phyloP scores from a whole-genome alignment of 805 yeast genomes.

The Metschnikowia aberdeeniae region DNA sequence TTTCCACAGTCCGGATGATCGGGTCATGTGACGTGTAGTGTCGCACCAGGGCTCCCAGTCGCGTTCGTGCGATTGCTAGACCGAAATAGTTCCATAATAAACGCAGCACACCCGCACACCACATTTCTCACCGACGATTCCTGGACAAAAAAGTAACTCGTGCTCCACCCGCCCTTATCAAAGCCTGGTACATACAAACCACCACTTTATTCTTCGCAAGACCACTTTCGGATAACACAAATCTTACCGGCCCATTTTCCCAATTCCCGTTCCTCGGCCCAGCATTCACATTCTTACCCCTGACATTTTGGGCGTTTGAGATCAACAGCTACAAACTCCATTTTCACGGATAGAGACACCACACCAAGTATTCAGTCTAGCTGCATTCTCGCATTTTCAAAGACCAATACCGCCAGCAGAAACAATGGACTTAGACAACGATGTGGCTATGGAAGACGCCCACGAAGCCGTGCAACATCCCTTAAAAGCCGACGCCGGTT shows the following conservation, averaged over 20 bases:
- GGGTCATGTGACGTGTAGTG: too few relatives aligned
- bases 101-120: constrained; percentile 8
- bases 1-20: neutral
- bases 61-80: neutral
- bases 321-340: neutral
- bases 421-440: constrained; percentile 73
- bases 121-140: constrained; percentile 8
- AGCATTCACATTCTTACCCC: constrained; percentile 3
- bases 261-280: neutral
- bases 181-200: constrained; percentile 1
- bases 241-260: neutral
- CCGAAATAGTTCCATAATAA: constrained; percentile 2
- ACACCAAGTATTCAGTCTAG: neutral
- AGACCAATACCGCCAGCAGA: neutral
- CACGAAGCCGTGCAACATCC: constrained; percentile 40
- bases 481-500: constrained; percentile 27
- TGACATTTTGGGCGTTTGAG: constrained; percentile 1
- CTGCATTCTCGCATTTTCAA: neutral
- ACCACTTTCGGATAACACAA: neutral
- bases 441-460: constrained; percentile 83
- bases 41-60: neutral
- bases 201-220: constrained; percentile 1
- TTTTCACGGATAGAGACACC: neutral
- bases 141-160: constrained; percentile 6
- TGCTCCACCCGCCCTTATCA: neutral